Base-by-base conservation (phyloP, 345 rosid genomes). In the Populus nigra region DNA sequence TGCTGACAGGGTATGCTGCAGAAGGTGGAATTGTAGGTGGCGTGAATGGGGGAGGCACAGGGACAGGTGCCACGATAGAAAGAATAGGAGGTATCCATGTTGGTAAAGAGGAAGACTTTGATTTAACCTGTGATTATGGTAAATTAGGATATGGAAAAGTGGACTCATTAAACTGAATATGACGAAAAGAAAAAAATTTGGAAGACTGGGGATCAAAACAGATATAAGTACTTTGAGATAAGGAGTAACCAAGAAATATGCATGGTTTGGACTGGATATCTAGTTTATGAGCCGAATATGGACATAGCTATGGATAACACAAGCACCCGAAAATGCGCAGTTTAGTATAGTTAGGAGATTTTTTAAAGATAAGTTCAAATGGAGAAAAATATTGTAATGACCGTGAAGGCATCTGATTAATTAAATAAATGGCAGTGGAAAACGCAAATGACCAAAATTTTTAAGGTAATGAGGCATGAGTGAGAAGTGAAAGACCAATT, bases 311-410 rank as follows among this genome's bases (percentile, higher is more conserved):
- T 7, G 49, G 29, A 12, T 67, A 67, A 29, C 47, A 68, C 1
- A 36, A 22, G 0, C 45, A 68, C 12, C 27, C 17, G 4, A 68
- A 68, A 23, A 3, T 13, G 3, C 71, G 0, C 0, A 35, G 27
- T 35, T 68, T 68, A 2, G 0, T 0, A 35, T 68, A 68, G 2
- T 18, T 68, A 0, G 71, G 29, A 17, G 43, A 3, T 1, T 18
- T 2, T 0, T 0, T 0, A 22, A 68, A 68, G 0, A 68, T 7
- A 0, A 13, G 3, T 1, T 33, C 43, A 36, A 7, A 36, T 0
- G 3, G 49, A 36, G 23, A 15, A 1, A 0, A 5, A 5, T 17
- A 35, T 0, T 27, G 0, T 3, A 49, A 6, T 0, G 27, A 25
- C 0, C 2, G 62, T 45, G 73, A 25, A 0, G 62, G 25, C 36